Percentiles rank a stretch among this genome's conserved stretches.
Conservation (phyloP, 2,329 filamentous ascomycete species). For the Nemania diffusa region DNA sequence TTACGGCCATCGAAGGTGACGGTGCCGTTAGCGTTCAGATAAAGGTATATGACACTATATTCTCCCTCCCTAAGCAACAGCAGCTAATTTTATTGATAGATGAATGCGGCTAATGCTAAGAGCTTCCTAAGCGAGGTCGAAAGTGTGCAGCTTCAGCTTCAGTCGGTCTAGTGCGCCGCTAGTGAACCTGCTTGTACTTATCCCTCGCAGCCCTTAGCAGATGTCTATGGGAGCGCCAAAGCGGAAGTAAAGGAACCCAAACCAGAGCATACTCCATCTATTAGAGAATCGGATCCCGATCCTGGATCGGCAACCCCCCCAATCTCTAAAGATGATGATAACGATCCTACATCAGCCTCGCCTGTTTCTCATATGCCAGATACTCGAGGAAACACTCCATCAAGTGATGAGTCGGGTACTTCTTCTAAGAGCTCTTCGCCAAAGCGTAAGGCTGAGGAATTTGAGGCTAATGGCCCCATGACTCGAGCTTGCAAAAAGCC, state of each 20-base stretch:
- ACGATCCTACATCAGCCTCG: not conserved
- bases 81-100: constrained; percentile 50
- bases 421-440: constrained; percentile 17
- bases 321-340: constrained; percentile 3
- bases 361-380: not conserved
- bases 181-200: constrained; percentile 22
- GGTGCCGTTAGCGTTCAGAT: constrained; percentile 69
- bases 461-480: constrained; percentile 25
- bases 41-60: constrained; percentile 59
- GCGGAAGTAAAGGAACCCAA: not conserved
- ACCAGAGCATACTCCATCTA: not conserved
- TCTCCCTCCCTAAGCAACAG: not conserved
- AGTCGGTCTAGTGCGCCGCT: constrained; percentile 48
- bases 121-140: constrained; percentile 61
- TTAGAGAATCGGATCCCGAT: not conserved
- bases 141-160: constrained; percentile 63
- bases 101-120: constrained; percentile 65
- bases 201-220: constrained; percentile 1
- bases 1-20: constrained; percentile 70
- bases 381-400: not conserved
- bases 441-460: constrained; percentile 32
- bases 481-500: constrained; percentile 30
- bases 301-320: constrained; percentile 1
- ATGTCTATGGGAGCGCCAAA: not conserved
- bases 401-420: constrained; percentile 5